Evolutionary conservation across 345 rosid genomes (phyloP).

Genomic region (Bruguiera gymnorhiza): DNA sequence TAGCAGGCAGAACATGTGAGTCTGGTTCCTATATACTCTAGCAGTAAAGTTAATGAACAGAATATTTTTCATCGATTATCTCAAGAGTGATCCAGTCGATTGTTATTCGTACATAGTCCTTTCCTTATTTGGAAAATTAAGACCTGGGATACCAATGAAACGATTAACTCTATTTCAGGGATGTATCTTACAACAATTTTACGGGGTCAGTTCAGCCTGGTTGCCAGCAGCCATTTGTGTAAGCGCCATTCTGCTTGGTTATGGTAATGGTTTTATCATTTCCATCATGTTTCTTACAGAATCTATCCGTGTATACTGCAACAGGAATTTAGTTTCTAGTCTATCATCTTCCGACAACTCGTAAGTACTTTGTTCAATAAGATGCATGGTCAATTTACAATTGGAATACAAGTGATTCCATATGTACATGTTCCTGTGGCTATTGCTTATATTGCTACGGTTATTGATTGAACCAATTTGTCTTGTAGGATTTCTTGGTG

Average conservation of each 20-base stretch:
- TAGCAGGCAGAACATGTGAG: slow-evolving; percentile 38
- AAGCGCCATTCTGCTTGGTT: slow-evolving; percentile 23
- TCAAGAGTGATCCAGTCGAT: background rate
- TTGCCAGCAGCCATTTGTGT: slow-evolving; percentile 49
- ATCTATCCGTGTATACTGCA: background rate
- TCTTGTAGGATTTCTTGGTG: slow-evolving; percentile 41
- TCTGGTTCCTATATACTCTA: slow-evolving; percentile 10
- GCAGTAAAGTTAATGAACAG: background rate
- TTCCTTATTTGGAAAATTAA: background rate
- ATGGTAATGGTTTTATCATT: background rate
- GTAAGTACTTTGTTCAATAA: slow-evolving; percentile 41
- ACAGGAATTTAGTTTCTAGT: slow-evolving; percentile 74
- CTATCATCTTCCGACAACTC: slow-evolving; percentile 34
- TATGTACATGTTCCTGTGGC: too few relatives aligned
- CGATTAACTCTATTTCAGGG: slow-evolving; percentile 45
- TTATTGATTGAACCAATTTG: background rate
- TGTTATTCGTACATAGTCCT: background rate
- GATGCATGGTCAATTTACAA: too few relatives aligned
- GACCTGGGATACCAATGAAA: background rate
- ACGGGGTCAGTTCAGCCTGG: slow-evolving; percentile 32
- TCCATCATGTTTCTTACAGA: slow-evolving; percentile 10
- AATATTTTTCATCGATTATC: background rate
- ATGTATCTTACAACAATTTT: slow-evolving; percentile 87
- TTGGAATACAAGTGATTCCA: background rate
- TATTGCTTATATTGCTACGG: too few relatives aligned